Evolutionary conservation across 257 asterid genomes (phyloP).

Genomic region (Solanum pinnatisectum): DNA sequence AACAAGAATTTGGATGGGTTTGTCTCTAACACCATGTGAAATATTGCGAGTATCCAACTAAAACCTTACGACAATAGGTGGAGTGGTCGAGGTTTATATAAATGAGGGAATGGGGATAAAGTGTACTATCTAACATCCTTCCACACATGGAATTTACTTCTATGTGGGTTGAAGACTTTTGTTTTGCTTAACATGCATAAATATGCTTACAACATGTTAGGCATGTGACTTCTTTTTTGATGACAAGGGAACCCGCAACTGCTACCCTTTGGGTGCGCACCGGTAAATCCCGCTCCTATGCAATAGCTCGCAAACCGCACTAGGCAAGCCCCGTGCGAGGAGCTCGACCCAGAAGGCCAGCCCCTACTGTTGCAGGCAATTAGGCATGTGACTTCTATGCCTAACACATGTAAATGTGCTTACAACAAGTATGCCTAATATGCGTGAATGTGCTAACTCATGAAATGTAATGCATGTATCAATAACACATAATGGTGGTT

Average conservation of each 20-base stretch:
- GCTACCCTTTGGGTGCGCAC: background rate
- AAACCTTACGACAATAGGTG: background rate
- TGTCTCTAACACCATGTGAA: background rate
- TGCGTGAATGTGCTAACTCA: background rate
- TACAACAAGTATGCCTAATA: background rate
- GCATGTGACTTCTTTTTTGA: background rate
- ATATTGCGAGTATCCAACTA: background rate
- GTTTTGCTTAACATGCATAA: background rate
- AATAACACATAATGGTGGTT: background rate
- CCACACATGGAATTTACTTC: background rate
- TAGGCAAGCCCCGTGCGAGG: background rate
- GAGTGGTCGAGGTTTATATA: background rate
- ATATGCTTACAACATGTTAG: background rate
- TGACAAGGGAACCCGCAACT: background rate
- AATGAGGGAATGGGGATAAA: background rate
- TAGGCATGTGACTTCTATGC: background rate
- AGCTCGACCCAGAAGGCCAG: background rate
- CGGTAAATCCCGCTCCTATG: background rate
- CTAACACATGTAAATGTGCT: background rate
- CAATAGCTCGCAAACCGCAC: background rate
- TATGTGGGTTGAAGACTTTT: background rate
- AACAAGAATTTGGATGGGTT: background rate
- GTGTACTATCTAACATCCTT: background rate
- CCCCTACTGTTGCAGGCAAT: background rate
- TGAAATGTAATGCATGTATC: background rate